These are phyloP conservation scores for Mimosa pudica DNA, from an alignment of 306 rosid genomes.

Conservation along the genomic window DNA sequence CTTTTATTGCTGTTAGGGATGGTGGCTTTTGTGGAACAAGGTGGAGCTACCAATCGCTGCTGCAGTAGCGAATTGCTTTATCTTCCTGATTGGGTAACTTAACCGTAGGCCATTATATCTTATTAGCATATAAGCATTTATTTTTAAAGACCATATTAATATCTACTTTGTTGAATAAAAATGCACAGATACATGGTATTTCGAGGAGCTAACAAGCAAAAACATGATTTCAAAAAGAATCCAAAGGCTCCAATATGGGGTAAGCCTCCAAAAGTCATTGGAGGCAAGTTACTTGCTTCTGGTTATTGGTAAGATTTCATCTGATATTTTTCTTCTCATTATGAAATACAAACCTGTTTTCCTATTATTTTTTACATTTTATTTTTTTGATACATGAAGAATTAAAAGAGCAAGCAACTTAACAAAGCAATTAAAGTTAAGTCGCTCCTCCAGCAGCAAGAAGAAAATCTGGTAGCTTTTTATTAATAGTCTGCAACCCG, in stretches of 20 bases:
- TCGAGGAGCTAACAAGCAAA: constrained; percentile 98
- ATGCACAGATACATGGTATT: constrained; percentile 78
- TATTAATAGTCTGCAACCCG: no score
- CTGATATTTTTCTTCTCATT: constrained; percentile 10
- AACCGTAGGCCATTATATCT: constrained; percentile 2
- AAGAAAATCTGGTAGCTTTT: no score
- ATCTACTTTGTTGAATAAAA: constrained; percentile 29
- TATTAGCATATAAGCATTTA: constrained; percentile 20
- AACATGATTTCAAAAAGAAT: constrained; percentile 85
- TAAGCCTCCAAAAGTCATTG: constrained; percentile 76
- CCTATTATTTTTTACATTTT: constrained; percentile 13
- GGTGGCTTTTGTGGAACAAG: constrained; percentile 88
- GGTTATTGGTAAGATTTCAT: constrained; percentile 85
- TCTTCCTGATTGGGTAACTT: constrained; percentile 84
- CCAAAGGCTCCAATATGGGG: constrained; percentile 93
- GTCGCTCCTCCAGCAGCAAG: no score
- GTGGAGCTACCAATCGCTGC: constrained; percentile 67
- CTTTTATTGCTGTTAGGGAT: constrained; percentile 62
- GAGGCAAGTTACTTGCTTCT: constrained; percentile 93
- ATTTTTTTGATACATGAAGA: no score
- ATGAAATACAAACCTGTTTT: background rate
- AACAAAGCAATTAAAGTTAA: no score
- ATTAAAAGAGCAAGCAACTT: no score
- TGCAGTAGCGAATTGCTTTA: constrained; percentile 68
- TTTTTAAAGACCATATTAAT: constrained; percentile 7